Evolutionary conservation across 768 basidiomycete species (phyloP), one percentile per base, ranked within the genome.

Genomic region (Hypsizygus marmoreus): DNA sequence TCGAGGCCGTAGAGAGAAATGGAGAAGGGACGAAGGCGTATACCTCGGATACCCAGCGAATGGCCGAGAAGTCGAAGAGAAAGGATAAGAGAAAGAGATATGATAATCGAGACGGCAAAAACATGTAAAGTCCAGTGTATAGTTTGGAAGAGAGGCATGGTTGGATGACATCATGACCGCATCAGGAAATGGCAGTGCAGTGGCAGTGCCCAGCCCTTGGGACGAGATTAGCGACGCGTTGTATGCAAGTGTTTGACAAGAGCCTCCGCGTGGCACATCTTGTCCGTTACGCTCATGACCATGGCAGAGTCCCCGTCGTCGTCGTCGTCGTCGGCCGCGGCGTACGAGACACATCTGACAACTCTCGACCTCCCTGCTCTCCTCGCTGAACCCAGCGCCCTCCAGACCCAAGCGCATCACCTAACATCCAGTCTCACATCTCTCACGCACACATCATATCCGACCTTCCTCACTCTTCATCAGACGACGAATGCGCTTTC

Each of bases 381-480:
- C n/a, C 67, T 84, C 14, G 65, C 80, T 1, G 86, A 93, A 59
- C 95, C 95, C 0, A 71, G 80, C 2, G 61, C 77, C 29, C 84
- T 97, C 42, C 81, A 88, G 39, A 88, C 91, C 1, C 91, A 95
- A 47, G 80, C 89, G 0, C 84, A 91, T 39, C 88, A 92, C 49
- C 78, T 97, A 42, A 92, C 91, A 6, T 86, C 90, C 34, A 94
- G 92, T 44, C 74, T 97, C 51, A 94, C 90, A 8, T 87, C 88
- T 31, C 78, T 97, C 11, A 95, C 93, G 43, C 88, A 91, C 49
- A 85, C 91, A 4, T 93, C 93, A 17, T 94, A 97, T 65, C 82
- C 88, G 22, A 93, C 92, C 0, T 95, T 97, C 63, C 79, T 95
- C 51, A 86, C 88, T n/a, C 76, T 95, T 9, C 92, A 95, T 62